Conservation (phyloP, 768 basidiomycete genomes). For the Chalciporus pseudorubinellus region DNA sequence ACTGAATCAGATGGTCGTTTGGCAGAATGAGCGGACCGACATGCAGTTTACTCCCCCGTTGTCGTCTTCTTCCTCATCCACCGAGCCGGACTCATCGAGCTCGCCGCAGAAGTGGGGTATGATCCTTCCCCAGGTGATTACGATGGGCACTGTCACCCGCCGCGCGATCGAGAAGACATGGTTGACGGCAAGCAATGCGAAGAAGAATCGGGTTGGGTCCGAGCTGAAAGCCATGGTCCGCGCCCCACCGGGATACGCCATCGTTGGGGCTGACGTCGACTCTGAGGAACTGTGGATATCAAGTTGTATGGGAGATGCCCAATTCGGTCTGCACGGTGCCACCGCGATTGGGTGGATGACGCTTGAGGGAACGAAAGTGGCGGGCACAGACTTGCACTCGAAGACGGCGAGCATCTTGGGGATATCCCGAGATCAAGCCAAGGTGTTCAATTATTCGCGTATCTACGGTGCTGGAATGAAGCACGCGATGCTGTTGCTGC, state of each 20-base stretch:
- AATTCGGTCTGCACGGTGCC: slow-evolving; percentile 95
- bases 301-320: slow-evolving; percentile 96
- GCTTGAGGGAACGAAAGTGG: slow-evolving; percentile 91
- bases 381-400: slow-evolving; percentile 94
- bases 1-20: slow-evolving; percentile 89
- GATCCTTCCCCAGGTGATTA: slow-evolving; percentile 93
- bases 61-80: not conserved
- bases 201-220: slow-evolving; percentile 95
- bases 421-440: slow-evolving; percentile 91
- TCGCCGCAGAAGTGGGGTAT: slow-evolving; percentile 70
- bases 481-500: slow-evolving; percentile 83
- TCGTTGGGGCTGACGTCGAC: slow-evolving; percentile 98
- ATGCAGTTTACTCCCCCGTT: slow-evolving; percentile 47
- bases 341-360: slow-evolving; percentile 99
- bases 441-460: slow-evolving; percentile 98
- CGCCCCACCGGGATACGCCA: slow-evolving; percentile 87
- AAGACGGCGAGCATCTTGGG: slow-evolving; percentile 93
- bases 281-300: slow-evolving; percentile 99
- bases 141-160: slow-evolving; percentile 98
- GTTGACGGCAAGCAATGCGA: slow-evolving; percentile 97
- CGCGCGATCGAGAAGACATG: slow-evolving; percentile 97
- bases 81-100: slow-evolving; percentile 9
- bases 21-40: slow-evolving; percentile 54
- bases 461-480: slow-evolving; percentile 99
- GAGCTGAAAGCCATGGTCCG: slow-evolving; percentile 98